Percentiles rank a stretch among this genome's conserved stretches.
These are phyloP conservation scores for Blepharisma japonicum DNA, from an alignment of 73 alveolate species.

Conservation along the genomic window DNA sequence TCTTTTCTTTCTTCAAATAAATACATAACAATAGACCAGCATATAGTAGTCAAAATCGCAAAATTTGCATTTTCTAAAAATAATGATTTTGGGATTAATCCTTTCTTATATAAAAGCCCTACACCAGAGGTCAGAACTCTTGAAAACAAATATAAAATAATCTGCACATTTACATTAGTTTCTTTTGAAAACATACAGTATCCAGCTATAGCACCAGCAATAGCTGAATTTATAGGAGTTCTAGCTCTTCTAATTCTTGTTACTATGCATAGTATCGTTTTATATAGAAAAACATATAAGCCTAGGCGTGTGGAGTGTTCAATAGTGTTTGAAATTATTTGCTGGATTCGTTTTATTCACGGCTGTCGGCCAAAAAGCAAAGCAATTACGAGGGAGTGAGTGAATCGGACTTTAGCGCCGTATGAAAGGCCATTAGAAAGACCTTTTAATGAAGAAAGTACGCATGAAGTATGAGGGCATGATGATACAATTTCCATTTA, in stretches of 20 bases:
- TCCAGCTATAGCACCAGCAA: slow-evolving; percentile 71
- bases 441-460: slow-evolving; percentile 68
- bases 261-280: slow-evolving; percentile 56
- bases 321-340: slow-evolving; percentile 56
- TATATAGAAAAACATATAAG: slow-evolving; percentile 60
- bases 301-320: slow-evolving; percentile 75
- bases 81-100: slow-evolving; percentile 24
- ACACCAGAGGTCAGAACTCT: slow-evolving; percentile 63
- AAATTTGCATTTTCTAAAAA: slow-evolving; percentile 47
- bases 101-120: slow-evolving; percentile 39
- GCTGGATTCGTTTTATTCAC: slow-evolving; percentile 39
- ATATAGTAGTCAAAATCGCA: slow-evolving; percentile 49
- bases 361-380: slow-evolving; percentile 63
- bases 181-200: slow-evolving; percentile 54
- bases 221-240: slow-evolving; percentile 46
- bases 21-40: slow-evolving; percentile 77
- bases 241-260: slow-evolving; percentile 39
- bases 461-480: slow-evolving; percentile 55
- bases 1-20: slow-evolving; percentile 62
- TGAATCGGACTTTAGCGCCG: slow-evolving; percentile 76
- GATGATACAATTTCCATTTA: slow-evolving; percentile 23
- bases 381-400: slow-evolving; percentile 84
- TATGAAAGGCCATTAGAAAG: slow-evolving; percentile 72
- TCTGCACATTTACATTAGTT: slow-evolving; percentile 61
- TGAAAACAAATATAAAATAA: slow-evolving; percentile 62